Base-by-base conservation (phyloP, 257 asterid genomes). In the Salvia miltiorrhiza region DNA sequence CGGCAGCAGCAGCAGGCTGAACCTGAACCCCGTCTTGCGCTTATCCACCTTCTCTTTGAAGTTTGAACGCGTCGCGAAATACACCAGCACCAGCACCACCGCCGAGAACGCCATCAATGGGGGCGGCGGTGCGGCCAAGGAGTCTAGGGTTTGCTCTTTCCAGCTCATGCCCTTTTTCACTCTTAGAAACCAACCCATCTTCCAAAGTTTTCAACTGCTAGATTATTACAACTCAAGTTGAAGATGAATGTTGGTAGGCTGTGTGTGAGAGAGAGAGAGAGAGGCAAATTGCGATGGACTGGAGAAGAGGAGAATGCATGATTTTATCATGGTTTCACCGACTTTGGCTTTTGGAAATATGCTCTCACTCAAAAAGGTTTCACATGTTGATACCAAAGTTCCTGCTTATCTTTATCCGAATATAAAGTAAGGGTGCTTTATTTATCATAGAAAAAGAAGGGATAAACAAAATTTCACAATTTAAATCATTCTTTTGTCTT, bases 131-230 rank as follows among this genome's bases (percentile, higher is more conserved):
- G 87, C 50, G 0, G 97, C 73, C 12, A 79, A 0, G 11, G 95
- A 90, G 24, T 78, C 81, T 35, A 86, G 73, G 69, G 91, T 79
- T 80, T 78, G 86, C 72, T 86, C 97, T 43, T 73, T 84, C 94
- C 97, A 88, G 82, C 92, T 84, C 4, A 70, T 48, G 1, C 86
- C 90, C 54, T 86, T 78, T 26, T 82, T 81, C 41, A 66, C 87
- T 65, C 80, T 56, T 19, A 73, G 54, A 14, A 83, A 74, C 87
- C 82, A 79, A 49, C 77, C 80, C 95, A 86, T 86, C 39, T 55
- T 44, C 43, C 1, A 8, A 37, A 2, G n/a, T 5, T 2, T 59
- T 16, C 9, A 37, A 7, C 7, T 45, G 19, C 35, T 2, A 30
- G 13, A n/a, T 13, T 43, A 0, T 12, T 12, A 14, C n/a, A n/a